phyloP scores from a whole-genome alignment of 108 stramenopile species.

The Phaeodactylum tricornutum region DNA sequence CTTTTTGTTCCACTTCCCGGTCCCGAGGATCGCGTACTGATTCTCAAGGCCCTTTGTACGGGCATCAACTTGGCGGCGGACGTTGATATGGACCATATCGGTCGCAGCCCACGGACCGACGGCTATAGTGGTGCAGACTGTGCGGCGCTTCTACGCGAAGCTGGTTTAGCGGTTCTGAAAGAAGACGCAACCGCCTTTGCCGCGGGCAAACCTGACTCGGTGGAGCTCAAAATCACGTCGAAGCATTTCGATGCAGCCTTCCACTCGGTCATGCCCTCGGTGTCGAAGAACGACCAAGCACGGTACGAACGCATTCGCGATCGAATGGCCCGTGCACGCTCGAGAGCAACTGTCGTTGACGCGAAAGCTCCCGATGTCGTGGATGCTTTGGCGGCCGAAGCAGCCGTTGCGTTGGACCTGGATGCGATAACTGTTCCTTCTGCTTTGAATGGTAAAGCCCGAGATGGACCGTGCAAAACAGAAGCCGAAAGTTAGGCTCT shows the following conservation, averaged over 20 bases:
- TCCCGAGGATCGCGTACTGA: constrained; percentile 70
- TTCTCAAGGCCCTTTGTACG: constrained; percentile 62
- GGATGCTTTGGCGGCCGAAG: too few species aligned
- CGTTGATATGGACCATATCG: constrained; percentile 63
- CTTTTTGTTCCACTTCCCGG: constrained; percentile 90
- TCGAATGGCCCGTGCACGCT: constrained; percentile 73
- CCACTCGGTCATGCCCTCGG: constrained; percentile 76
- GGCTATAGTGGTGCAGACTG: constrained; percentile 89
- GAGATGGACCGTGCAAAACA: too few species aligned
- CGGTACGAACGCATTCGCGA: constrained; percentile 71
- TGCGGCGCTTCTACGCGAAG: constrained; percentile 79
- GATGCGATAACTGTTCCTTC: too few species aligned
- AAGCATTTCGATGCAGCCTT: constrained; percentile 78
- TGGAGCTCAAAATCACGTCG: constrained; percentile 36
- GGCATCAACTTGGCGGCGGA: constrained; percentile 48
- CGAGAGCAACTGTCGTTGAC: constrained; percentile 30
- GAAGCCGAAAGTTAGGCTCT: background rate
- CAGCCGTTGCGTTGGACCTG: too few species aligned
- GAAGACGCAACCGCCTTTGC: constrained; percentile 28
- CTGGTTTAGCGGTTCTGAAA: constrained; percentile 78
- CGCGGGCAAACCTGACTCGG: constrained; percentile 4
- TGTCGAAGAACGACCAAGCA: constrained; percentile 74
- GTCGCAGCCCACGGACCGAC: constrained; percentile 49
- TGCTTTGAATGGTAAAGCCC: too few species aligned
- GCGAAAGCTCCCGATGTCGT: too few species aligned